Evolutionary conservation across 1,284 basidiomycete genomes (phyloP).

Genomic region (Rhodotorula sp.): DNA sequence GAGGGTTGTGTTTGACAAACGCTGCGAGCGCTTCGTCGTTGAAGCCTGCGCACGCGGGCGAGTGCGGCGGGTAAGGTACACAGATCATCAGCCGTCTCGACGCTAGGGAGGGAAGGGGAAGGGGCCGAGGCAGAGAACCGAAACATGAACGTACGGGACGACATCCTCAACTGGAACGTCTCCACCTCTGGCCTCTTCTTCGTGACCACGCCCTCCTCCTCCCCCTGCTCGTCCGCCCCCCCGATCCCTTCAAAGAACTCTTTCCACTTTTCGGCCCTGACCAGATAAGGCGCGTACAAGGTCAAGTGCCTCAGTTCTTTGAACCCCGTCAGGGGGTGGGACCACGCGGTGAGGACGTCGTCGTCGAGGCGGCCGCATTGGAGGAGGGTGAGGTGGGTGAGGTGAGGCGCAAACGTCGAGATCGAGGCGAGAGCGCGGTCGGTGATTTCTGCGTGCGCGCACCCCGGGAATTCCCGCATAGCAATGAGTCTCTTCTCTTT

Average conservation of each 20-base stretch:
- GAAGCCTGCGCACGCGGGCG: conserved; percentile 56
- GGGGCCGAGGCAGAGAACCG: background rate
- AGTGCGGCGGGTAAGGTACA: background rate
- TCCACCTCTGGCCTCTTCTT: background rate
- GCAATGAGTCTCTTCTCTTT: too few relatives aligned
- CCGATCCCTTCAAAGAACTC: conserved; percentile 48
- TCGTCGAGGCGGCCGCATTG: conserved; percentile 83
- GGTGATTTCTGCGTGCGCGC: conserved; percentile 59
- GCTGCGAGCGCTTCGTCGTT: conserved; percentile 66
- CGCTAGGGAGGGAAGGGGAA: background rate
- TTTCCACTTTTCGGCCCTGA: conserved; percentile 58
- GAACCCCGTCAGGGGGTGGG: conserved; percentile 55
- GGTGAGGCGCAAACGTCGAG: conserved; percentile 73
- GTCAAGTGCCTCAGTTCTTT: conserved; percentile 68
- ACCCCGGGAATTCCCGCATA: too few relatives aligned
- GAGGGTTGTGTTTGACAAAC: conserved; percentile 63
- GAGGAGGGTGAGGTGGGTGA: conserved; percentile 72
- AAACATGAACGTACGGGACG: conserved; percentile 30
- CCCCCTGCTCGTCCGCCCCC: too few relatives aligned
- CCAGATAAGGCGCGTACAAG: conserved; percentile 56
- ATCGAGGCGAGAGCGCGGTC: conserved; percentile 67
- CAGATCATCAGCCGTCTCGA: too few relatives aligned
- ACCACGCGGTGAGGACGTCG: conserved; percentile 64
- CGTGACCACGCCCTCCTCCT: conserved; percentile 48
- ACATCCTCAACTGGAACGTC: conserved; percentile 26